Evolutionary conservation across 148 eudicot species (phyloP).

Genomic region (Rhododendron kiyosumense): DNA sequence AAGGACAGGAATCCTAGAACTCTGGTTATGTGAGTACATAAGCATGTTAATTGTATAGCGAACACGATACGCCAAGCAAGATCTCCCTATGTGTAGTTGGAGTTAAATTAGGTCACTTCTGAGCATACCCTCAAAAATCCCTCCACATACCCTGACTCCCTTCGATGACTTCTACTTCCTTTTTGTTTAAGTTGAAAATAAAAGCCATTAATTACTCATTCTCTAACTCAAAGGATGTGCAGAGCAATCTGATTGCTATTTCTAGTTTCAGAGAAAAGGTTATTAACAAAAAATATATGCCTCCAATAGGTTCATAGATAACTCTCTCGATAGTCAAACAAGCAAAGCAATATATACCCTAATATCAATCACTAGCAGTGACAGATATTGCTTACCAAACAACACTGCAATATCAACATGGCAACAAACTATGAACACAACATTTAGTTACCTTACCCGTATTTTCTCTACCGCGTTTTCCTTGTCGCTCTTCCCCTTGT

Average conservation of each 20-base stretch:
- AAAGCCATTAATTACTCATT: not conserved
- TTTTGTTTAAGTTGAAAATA: not conserved
- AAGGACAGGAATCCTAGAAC: not conserved
- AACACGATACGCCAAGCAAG: not conserved
- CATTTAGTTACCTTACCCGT: slow-evolving; percentile 66
- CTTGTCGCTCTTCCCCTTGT: slow-evolving; percentile 48
- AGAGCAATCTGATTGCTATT: not conserved
- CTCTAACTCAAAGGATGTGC: not conserved
- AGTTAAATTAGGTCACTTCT: not conserved
- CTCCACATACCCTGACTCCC: not conserved
- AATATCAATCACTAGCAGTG: not conserved
- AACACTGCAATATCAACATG: not conserved
- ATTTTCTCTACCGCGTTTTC: slow-evolving; percentile 49
- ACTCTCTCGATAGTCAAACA: not conserved
- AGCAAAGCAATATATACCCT: not conserved
- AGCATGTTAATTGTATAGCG: not conserved
- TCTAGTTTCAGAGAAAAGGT: not conserved
- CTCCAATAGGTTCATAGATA: not conserved
- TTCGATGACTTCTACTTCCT: not conserved
- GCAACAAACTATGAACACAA: slow-evolving; percentile 2
- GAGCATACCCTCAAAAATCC: not conserved
- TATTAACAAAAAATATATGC: not conserved
- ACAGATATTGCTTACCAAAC: not conserved
- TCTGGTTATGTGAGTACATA: not conserved
- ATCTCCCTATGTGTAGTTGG: not conserved